Evolutionary conservation across 192 early-diverging fungal species (phyloP), one percentile per base, ranked within the genome.

Genomic region (Backusella psychrophila): DNA sequence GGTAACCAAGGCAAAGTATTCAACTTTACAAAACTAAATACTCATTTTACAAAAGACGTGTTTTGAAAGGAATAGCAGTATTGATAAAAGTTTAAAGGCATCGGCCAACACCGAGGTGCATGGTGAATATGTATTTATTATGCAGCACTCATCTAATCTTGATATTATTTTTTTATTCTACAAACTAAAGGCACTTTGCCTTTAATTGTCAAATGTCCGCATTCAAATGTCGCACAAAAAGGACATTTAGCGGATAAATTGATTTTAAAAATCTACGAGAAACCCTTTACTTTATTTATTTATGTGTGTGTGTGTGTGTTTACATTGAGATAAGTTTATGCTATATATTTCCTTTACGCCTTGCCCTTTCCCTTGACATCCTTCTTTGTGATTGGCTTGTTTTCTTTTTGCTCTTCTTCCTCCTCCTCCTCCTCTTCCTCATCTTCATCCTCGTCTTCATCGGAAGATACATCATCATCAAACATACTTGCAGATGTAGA

Each of bases 401-500:
- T 68, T 69, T 66, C 74, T 29, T 75, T 68, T 38, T 26, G 34
- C 15, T 78, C 67, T 26, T 72, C 74, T 17, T 76, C 74, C 0
- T 78, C 80, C 15, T 77, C 71, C 3, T 79, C 72, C 9, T 73
- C 73, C 1, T 73, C 78, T 19, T 78, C 74, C 26, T 78, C 74
- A 0, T 75, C 78, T 0, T 76, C 75, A 26, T 80, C 49, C 19
- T 80, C 72, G 0, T 72, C 56, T 23, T 74, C 73, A 6, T 80
- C 72, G 6, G 70, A 71, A 44, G 70, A 71, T 0, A 35, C 14
- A 12, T 77, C 70, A 31, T 80, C 69, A 23, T 53, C 66, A 66
- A 80, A 79, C 11, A 77, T n/a, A 34, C 65, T 72, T 31, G 41
- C 71, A 7, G 46, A 66, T 38, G 69, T n/a, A 7, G 69, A 59